Base-by-base conservation (phyloP, 495 filamentous ascomycete genomes). In the Penicillium simplicissimum region DNA sequence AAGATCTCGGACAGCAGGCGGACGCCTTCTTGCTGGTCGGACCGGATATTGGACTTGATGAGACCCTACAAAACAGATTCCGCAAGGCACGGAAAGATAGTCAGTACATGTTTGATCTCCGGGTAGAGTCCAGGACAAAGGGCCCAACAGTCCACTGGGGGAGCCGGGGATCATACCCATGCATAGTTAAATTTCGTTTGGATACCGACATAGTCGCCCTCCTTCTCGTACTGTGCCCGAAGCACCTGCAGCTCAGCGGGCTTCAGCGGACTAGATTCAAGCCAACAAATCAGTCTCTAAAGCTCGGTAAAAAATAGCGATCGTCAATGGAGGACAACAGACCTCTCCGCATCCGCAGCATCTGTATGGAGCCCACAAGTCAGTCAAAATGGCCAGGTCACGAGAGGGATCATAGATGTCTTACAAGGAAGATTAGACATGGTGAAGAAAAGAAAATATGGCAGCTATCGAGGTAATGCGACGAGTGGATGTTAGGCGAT, bases 141-240 rank as follows among this genome's bases (percentile, higher is more conserved):
- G 7, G 34, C 36, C 35, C 13, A 25, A 14, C 0, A 23, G 14
- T 0, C 45, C 13, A 11, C 3, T 10, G 8, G n/a, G n/a, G 13
- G 34, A 3, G 23, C 19, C 35, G 21, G 25, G 8, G 8, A 31
- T 43, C 82, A 43, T 81, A 96, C 92, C 95, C 95, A 98, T 69
- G 96, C 94, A 74, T 91, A 98, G 85, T 98, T 98, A 85, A 98
- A 98, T 74, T 97, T 98, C 48, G 95, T 98, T 75, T 98, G 95
- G 31, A 98, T 86, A 48, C 93, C 92, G 15, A 97, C 96, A 76
- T 94, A 96, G 66, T 93, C 89, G 59, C 94, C 95, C 75, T 98
- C 95, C 75, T 94, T 93, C 71, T 97, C 92, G 75, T 93, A 98
- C 76, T 98, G 95, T 56, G 89, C 80, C 57, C 93, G 90, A 21